Evolutionary conservation across 1,139 yeast genomes (phyloP).

Genomic region (Torulaspora globosa): DNA sequence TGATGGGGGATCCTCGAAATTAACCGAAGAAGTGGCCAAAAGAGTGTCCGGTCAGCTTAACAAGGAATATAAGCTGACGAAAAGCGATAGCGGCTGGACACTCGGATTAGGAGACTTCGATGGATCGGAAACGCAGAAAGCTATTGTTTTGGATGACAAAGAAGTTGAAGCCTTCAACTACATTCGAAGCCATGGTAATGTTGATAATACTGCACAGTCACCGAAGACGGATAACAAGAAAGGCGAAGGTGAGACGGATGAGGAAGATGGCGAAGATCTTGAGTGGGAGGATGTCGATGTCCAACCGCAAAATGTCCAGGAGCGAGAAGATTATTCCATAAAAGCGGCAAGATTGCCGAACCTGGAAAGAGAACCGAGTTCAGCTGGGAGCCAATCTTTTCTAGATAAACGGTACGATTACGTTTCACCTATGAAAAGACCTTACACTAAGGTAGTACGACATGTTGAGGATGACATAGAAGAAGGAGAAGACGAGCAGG

Average conservation of each 20-base stretch:
- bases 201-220: background rate
- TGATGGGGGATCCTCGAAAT: slow-evolving; percentile 46
- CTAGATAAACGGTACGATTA: slow-evolving; percentile 29
- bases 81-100: slow-evolving; percentile 85
- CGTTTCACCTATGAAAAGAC: slow-evolving; percentile 22
- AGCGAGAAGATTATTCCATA: slow-evolving; percentile 38
- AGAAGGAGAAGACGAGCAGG: slow-evolving; percentile 21
- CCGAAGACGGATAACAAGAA: slow-evolving; percentile 16
- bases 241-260: slow-evolving; percentile 32
- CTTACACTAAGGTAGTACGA: slow-evolving; percentile 6
- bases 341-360: slow-evolving; percentile 40
- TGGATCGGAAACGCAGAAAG: slow-evolving; percentile 41
- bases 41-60: slow-evolving; percentile 86
- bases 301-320: slow-evolving; percentile 27
- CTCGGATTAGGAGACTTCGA: slow-evolving; percentile 54
- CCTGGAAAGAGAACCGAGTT: slow-evolving; percentile 14
- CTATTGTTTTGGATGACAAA: slow-evolving; percentile 45
- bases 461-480: slow-evolving; percentile 9
- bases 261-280: slow-evolving; percentile 43
- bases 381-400: slow-evolving; percentile 33
- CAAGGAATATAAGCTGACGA: slow-evolving; percentile 67
- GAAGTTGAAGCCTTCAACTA: slow-evolving; percentile 7
- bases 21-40: slow-evolving; percentile 35
- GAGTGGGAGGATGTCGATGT: slow-evolving; percentile 64
- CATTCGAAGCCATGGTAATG: background rate